Conservation (phyloP, 73 alveolate genomes). For the Paramecium primaurelia region DNA sequence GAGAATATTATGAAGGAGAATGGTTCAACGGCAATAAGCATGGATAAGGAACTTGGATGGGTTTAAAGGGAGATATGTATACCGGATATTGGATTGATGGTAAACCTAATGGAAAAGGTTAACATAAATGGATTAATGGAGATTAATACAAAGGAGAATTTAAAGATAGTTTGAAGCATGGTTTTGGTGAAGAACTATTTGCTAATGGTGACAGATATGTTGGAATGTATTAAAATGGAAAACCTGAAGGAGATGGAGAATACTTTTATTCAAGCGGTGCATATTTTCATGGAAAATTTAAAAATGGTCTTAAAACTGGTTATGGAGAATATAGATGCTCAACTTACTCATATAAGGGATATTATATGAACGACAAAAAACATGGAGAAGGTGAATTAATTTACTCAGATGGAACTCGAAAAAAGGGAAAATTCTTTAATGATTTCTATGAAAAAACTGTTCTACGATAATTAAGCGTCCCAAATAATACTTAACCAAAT, state of each 20-base stretch:
- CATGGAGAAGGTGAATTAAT: conserved; percentile 63
- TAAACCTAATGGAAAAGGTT: conserved; percentile 69
- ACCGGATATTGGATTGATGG: conserved; percentile 69
- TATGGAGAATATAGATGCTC: conserved; percentile 63
- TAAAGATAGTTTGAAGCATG: conserved; percentile 57
- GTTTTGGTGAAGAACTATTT: conserved; percentile 69
- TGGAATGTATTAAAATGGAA: conserved; percentile 75
- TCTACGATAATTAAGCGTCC: not conserved
- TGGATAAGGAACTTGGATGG: conserved; percentile 72
- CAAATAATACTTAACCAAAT: not conserved
- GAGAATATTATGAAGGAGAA: conserved; percentile 74
- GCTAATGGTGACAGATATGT: conserved; percentile 64
- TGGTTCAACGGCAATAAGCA: conserved; percentile 75
- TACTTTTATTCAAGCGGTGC: conserved; percentile 72
- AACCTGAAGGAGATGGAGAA: conserved; percentile 72
- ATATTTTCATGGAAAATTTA: conserved; percentile 75
- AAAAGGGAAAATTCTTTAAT: conserved; percentile 55
- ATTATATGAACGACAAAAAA: conserved; percentile 66
- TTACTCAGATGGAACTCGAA: conserved; percentile 42
- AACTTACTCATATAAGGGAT: conserved; percentile 59
- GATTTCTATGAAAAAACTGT: not conserved
- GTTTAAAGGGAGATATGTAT: conserved; percentile 62
- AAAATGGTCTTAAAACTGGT: conserved; percentile 73
- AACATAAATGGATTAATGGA: conserved; percentile 55
- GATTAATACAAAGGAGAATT: conserved; percentile 37